phyloP scores from a whole-genome alignment of 129 eudicot species.

The Flaveria linearis region DNA sequence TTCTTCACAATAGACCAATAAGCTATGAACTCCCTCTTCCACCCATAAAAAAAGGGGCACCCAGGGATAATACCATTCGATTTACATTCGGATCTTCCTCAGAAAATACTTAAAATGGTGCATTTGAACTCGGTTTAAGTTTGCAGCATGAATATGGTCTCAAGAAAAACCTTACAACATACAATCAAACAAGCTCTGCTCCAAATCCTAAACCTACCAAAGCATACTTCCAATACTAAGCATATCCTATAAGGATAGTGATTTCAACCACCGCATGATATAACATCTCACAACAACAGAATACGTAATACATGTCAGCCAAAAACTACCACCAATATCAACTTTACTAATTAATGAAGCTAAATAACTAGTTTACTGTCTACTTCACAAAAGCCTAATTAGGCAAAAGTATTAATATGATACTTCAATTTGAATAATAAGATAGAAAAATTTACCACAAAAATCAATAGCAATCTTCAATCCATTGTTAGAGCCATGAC shows the following conservation, averaged over 20 bases:
- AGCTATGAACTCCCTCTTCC: neutral
- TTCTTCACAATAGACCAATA: constrained; percentile 8
- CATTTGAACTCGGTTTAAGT: constrained; percentile 2
- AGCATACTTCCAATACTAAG: neutral
- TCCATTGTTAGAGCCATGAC: constrained; percentile 81
- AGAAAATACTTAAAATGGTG: neutral
- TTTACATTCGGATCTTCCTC: no score
- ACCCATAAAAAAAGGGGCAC: neutral
- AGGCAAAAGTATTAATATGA: neutral
- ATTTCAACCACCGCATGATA: neutral
- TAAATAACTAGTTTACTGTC: constrained; percentile 9
- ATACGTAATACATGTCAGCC: neutral
- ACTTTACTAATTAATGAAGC: constrained; percentile 6
- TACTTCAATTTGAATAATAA: neutral
- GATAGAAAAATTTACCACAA: constrained; percentile 48
- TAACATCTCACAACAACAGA: constrained; percentile 10
- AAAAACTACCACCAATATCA: constrained; percentile 16
- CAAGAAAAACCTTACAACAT: constrained; percentile 1
- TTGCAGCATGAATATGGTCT: constrained; percentile 10
- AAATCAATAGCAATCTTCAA: constrained; percentile 77
- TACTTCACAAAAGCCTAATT: constrained; percentile 4
- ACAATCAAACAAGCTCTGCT: no score
- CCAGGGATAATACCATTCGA: neutral
- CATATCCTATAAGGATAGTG: neutral
- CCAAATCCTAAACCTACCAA: no score